These are phyloP conservation scores for Achlya hypogyna DNA, from an alignment of 352 stramenopile genomes.

Conservation along the genomic window DNA sequence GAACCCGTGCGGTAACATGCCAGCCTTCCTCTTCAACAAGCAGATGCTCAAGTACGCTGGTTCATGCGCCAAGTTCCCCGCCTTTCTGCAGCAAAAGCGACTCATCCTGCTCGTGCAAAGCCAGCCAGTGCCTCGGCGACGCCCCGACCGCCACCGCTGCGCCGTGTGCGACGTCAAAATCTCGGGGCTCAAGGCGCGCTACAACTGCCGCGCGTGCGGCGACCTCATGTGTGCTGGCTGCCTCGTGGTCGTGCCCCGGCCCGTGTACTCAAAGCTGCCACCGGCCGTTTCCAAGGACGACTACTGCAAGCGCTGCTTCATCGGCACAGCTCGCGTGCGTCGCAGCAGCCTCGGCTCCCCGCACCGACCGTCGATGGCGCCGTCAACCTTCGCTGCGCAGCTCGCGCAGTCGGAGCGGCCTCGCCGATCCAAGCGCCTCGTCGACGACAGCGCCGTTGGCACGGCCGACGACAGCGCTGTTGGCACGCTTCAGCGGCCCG, in stretches of 20 bases:
- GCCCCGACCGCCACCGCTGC: not conserved
- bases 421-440: not conserved
- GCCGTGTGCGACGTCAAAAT: conserved; percentile 6
- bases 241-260: not conserved
- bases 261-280: not conserved
- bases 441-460: not conserved
- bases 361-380: not conserved
- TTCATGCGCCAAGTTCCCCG: not conserved
- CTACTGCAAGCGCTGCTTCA: conserved; percentile 14
- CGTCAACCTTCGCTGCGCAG: not conserved
- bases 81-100: conserved; percentile 6
- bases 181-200: not conserved
- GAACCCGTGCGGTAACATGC: not conserved
- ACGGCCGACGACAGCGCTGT: not conserved
- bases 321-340: not conserved
- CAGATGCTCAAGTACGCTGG: not conserved
- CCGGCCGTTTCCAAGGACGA: not conserved
- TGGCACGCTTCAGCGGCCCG: not conserved
- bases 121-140: not conserved
- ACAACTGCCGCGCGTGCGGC: conserved; percentile 13
- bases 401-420: not conserved
- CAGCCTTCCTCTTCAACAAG: conserved; percentile 7
- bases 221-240: conserved; percentile 11
- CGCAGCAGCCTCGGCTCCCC: not conserved
- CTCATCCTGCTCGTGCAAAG: not conserved